Evolutionary conservation across 345 rosid species (phyloP).

Genomic region (Kandelia obovata): DNA sequence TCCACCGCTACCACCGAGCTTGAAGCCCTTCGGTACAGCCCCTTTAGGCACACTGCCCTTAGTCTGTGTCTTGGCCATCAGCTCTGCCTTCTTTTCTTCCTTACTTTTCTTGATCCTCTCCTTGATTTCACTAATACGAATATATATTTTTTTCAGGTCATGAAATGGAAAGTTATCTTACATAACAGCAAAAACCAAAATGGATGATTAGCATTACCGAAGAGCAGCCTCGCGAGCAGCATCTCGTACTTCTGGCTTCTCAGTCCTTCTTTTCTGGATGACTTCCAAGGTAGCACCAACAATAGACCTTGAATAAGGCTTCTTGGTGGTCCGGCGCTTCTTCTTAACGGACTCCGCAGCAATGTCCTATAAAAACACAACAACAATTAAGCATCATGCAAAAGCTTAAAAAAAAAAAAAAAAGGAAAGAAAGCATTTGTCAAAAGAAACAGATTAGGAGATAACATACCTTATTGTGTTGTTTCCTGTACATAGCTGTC

Average conservation of each 20-base stretch:
- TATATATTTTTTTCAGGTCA: too few relatives aligned
- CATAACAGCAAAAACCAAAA: neutral
- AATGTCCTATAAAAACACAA: constrained; percentile 37
- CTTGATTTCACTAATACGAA: constrained; percentile 51
- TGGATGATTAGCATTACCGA: constrained; percentile 23
- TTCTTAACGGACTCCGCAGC: constrained; percentile 60
- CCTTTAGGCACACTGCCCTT: constrained; percentile 48
- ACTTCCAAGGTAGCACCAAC: constrained; percentile 74
- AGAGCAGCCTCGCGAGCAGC: constrained; percentile 66
- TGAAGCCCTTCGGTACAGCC: constrained; percentile 53
- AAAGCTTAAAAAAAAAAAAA: too few relatives aligned
- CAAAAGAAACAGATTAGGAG: neutral
- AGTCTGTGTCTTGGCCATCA: constrained; percentile 45
- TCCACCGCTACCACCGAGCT: constrained; percentile 81
- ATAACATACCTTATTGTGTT: constrained; percentile 55
- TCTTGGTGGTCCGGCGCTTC: constrained; percentile 51
- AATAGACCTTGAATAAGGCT: constrained; percentile 72
- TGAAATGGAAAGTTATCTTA: neutral
- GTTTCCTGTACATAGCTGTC: constrained; percentile 73
- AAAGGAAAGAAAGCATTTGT: neutral
- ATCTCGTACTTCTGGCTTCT: constrained; percentile 70
- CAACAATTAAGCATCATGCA: neutral
- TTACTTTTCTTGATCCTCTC: constrained; percentile 80
- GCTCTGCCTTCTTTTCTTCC: constrained; percentile 78
- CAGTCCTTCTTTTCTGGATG: constrained; percentile 58